These are phyloP conservation scores for Saprolegnia parasitica DNA, from an alignment of 352 stramenopile species.

Conservation along the genomic window DNA sequence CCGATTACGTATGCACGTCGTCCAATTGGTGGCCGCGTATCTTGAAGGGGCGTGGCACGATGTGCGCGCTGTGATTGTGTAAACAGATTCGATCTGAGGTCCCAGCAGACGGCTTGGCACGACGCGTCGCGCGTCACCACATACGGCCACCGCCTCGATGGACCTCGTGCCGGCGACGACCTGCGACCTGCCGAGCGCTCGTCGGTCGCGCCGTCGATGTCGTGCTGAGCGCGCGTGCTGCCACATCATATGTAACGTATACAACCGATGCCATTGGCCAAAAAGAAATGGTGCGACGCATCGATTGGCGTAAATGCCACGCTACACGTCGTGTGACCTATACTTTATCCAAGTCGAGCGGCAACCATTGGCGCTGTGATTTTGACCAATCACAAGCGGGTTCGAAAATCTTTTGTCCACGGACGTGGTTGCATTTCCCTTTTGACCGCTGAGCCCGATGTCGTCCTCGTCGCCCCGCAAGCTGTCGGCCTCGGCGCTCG, in stretches of 20 bases:
- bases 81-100: neutral
- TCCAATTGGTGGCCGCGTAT: neutral
- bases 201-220: neutral
- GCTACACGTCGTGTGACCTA: neutral
- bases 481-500: neutral
- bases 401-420: slow-evolving; percentile 10
- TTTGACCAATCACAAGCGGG: slow-evolving; percentile 1
- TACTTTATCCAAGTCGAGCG: neutral
- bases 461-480: slow-evolving; percentile 20
- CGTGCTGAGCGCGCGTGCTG: neutral
- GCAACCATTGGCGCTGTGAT: slow-evolving; percentile 19
- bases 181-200: neutral
- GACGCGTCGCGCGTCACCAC: too few species aligned
- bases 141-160: too few species aligned
- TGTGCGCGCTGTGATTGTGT: neutral
- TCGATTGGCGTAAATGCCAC: neutral
- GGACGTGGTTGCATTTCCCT: neutral
- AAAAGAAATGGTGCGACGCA: neutral
- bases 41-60: neutral
- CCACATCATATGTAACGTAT: slow-evolving; percentile 22
- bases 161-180: too few species aligned
- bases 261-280: slow-evolving; percentile 1
- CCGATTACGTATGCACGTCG: neutral
- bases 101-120: too few species aligned
- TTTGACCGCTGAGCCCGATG: neutral